Conservation (phyloP, 805 yeast genomes). For the Metschnikowia sp. region DNA sequence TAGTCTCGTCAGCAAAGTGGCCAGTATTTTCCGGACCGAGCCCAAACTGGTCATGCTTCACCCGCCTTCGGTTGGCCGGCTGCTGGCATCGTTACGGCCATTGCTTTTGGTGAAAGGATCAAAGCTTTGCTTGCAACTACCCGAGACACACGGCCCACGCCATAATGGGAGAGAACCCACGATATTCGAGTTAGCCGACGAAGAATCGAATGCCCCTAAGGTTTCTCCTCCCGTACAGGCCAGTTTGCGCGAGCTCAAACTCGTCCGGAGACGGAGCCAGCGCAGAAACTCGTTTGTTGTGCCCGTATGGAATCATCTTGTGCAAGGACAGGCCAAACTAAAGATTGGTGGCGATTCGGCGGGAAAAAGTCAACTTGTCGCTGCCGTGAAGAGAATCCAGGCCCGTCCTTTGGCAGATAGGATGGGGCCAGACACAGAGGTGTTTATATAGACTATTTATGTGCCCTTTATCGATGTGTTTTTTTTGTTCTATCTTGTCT, state of each 20-base stretch:
- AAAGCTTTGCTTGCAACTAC: too few species aligned
- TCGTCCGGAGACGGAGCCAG: neutral
- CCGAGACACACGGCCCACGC: too few species aligned
- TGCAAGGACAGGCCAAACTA: too few species aligned
- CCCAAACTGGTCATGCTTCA: too few species aligned
- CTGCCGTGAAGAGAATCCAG: neutral
- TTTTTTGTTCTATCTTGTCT: too few species aligned
- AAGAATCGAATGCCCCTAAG: too few species aligned
- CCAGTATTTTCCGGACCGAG: too few species aligned
- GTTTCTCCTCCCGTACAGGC: neutral
- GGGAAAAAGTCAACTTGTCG: too few species aligned
- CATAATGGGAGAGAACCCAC: too few species aligned
- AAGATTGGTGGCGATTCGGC: neutral
- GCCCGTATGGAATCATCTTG: neutral
- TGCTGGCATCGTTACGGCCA: neutral
- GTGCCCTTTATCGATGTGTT: neutral
- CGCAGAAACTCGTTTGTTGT: neutral
- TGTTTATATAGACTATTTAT: neutral
- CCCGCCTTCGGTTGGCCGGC: too few species aligned
- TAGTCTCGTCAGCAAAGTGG: too few species aligned
- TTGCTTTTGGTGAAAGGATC: neutral
- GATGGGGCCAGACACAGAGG: neutral
- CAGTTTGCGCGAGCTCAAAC: conserved; percentile 3
- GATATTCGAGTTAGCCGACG: too few species aligned
- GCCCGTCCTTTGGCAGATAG: neutral